A percentile compares a stretch with the other conserved stretches of the same genome.
These are phyloP conservation scores for Penicillium herquei DNA, from an alignment of 495 filamentous ascomycete species.

Conservation along the genomic window DNA sequence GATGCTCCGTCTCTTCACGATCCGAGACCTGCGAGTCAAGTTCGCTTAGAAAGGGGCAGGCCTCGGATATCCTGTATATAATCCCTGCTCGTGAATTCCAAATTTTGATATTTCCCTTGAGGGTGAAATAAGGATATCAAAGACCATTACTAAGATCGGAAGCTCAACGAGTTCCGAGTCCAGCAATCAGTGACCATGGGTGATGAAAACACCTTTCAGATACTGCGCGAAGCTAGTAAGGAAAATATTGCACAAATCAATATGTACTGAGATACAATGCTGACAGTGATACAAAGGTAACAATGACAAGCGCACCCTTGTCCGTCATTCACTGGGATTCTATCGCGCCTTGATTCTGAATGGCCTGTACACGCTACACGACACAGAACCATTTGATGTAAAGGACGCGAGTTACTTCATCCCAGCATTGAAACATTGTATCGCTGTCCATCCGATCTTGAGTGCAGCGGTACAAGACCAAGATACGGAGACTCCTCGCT, in stretches of 20 bases:
- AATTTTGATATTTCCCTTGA: too few relatives aligned
- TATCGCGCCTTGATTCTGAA: not conserved
- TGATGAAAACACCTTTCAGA: not conserved
- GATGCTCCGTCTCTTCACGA: not conserved
- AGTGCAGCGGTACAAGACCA: not conserved
- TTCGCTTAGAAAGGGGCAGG: not conserved
- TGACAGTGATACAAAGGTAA: not conserved
- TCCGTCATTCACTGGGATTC: not conserved
- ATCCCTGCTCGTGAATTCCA: too few relatives aligned
- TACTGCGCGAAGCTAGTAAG: not conserved
- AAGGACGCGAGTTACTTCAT: not conserved
- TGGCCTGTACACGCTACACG: slow-evolving; percentile 1
- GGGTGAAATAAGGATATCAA: too few relatives aligned
- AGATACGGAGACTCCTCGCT: not conserved
- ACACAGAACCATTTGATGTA: not conserved
- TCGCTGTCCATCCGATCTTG: slow-evolving; percentile 2
- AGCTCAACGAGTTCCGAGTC: too few relatives aligned
- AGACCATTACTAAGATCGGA: too few relatives aligned
- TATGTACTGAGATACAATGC: not conserved
- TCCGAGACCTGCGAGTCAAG: not conserved
- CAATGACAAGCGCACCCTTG: not conserved
- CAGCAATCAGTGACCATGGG: too few relatives aligned
- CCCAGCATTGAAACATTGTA: slow-evolving; percentile 2
- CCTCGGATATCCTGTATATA: not conserved
- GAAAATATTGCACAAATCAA: not conserved